These are phyloP conservation scores for Casaregolazyma suthepensis DNA, from an alignment of 1,139 yeast species.

Conservation along the genomic window DNA sequence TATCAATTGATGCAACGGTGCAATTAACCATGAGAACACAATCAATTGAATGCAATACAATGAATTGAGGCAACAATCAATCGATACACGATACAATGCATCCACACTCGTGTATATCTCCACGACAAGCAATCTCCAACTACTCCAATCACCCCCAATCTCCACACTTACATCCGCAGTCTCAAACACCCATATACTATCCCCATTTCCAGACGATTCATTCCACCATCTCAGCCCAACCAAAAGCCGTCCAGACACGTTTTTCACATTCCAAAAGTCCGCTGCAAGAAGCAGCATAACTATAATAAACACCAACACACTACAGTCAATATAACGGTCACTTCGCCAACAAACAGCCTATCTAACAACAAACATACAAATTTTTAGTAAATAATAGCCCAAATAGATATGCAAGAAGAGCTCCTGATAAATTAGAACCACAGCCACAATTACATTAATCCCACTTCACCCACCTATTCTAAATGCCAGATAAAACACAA, in stretches of 20 bases:
- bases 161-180: constrained; percentile 51
- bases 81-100: neutral
- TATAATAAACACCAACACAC: constrained; percentile 68
- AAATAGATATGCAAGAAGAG: constrained; percentile 60
- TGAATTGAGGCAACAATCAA: neutral
- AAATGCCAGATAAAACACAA: constrained; percentile 56
- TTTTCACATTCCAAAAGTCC: constrained; percentile 92
- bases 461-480: constrained; percentile 39
- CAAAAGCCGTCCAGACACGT: constrained; percentile 78
- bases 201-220: constrained; percentile 45
- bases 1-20: too few species aligned
- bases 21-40: neutral
- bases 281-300: constrained; percentile 72
- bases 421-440: constrained; percentile 31
- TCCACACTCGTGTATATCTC: too few species aligned
- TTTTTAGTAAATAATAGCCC: constrained; percentile 61
- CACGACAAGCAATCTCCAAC: too few species aligned
- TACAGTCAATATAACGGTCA: constrained; percentile 10
- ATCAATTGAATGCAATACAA: neutral
- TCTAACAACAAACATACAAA: constrained; percentile 35
- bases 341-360: too few species aligned
- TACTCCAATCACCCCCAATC: neutral
- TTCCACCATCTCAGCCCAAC: constrained; percentile 98
- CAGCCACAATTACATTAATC: neutral
- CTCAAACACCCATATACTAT: constrained; percentile 84